Percentiles rank a stretch among this genome's conserved stretches.
These are phyloP conservation scores for Boletus reticuloceps DNA, from an alignment of 768 basidiomycete genomes.

Conservation along the genomic window DNA sequence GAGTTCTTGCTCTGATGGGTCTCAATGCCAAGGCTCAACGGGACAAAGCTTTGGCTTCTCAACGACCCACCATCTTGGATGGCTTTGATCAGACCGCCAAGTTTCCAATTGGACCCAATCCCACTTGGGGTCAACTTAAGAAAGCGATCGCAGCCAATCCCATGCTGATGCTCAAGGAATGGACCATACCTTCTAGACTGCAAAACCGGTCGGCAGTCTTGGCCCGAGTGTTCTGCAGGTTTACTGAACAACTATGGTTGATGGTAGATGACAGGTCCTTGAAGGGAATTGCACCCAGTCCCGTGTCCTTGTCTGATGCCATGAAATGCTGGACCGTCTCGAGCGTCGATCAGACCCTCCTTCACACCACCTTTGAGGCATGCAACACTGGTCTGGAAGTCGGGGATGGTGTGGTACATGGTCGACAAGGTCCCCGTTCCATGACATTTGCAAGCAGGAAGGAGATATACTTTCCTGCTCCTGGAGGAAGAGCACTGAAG, in stretches of 20 bases:
- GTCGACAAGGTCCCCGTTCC: background rate
- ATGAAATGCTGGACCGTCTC: slow-evolving; percentile 7
- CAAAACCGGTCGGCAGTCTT: background rate
- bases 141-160: background rate
- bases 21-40: background rate
- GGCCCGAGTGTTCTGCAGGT: background rate
- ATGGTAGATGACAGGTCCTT: background rate
- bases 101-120: background rate
- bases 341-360: background rate
- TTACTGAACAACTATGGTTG: background rate
- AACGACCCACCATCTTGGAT: background rate
- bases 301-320: background rate
- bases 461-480: slow-evolving; percentile 2
- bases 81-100: background rate
- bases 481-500: too few relatives aligned
- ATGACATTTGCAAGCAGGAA: background rate
- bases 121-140: slow-evolving; percentile 2
- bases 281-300: background rate
- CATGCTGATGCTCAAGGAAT: background rate
- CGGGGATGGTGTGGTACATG: background rate
- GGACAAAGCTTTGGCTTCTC: background rate
- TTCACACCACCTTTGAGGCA: background rate
- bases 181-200: background rate
- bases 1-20: background rate
- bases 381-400: slow-evolving; percentile 2